A percentile compares a stretch with the other conserved stretches of the same genome.
phyloP scores from a whole-genome alignment of 129 eudicot species.

The Flaveria bidentis region DNA sequence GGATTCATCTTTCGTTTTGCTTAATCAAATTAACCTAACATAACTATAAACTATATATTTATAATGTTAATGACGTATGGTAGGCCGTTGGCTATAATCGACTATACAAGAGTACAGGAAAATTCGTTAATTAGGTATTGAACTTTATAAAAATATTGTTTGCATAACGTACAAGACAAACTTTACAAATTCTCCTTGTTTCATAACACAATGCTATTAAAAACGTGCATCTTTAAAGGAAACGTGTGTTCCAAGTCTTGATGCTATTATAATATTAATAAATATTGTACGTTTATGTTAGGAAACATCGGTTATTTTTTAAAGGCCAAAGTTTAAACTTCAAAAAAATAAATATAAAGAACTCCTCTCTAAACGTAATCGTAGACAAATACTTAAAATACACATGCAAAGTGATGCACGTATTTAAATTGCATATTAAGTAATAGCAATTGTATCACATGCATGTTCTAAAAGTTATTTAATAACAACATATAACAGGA shows the following conservation, averaged over 20 bases:
- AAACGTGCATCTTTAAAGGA: not conserved
- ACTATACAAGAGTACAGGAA: not conserved
- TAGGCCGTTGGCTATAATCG: conserved; percentile 8
- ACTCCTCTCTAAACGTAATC: too few species aligned
- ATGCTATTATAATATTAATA: not conserved
- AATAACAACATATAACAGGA: not conserved
- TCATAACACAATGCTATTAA: not conserved
- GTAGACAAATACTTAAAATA: not conserved
- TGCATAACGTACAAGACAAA: conserved; percentile 26
- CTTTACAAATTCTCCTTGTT: not conserved
- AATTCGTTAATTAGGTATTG: conserved; percentile 14
- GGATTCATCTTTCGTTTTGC: not conserved
- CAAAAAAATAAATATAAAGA: too few species aligned
- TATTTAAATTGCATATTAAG: not conserved
- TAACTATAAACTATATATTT: not conserved
- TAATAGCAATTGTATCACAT: not conserved
- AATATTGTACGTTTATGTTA: not conserved
- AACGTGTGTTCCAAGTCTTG: not conserved
- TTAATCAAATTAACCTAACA: not conserved
- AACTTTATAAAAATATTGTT: not conserved
- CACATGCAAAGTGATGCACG: conserved; percentile 8
- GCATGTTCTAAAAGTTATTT: conserved; percentile 6
- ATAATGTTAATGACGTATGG: conserved; percentile 14
- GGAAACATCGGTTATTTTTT: not conserved
- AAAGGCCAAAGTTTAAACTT: too few species aligned